Conservation (phyloP, 1,139 yeast genomes). For the Lodderomyces parapsilosis region DNA sequence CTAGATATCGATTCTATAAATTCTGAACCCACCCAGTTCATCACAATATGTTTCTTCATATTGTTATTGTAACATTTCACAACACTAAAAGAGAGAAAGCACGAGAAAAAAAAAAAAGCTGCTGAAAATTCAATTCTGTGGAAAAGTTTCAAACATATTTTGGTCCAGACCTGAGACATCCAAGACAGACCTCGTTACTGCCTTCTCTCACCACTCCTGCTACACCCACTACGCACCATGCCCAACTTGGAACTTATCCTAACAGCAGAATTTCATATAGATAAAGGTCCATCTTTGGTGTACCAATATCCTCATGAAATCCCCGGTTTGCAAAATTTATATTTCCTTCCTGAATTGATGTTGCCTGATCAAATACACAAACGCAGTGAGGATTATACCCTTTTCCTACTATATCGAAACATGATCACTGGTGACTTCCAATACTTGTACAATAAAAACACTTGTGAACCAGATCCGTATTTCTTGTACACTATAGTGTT, state of each 20-base stretch:
- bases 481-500: constrained; percentile 58
- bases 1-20: too few species aligned
- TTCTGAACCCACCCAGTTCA: too few species aligned
- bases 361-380: constrained; percentile 63
- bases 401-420: constrained; percentile 50
- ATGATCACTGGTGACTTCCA: constrained; percentile 40
- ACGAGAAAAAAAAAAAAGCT: too few species aligned
- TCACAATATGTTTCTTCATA: too few species aligned
- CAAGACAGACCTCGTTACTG: too few species aligned
- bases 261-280: constrained; percentile 60
- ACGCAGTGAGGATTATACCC: constrained; percentile 59
- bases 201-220: neutral
- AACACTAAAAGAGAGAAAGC: too few species aligned
- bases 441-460: constrained; percentile 30
- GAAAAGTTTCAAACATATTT: too few species aligned
- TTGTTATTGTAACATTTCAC: too few species aligned
- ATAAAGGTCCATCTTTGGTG: constrained; percentile 50
- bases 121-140: too few species aligned
- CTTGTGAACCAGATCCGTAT: constrained; percentile 44
- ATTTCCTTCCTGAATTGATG: constrained; percentile 56
- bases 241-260: constrained; percentile 44
- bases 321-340: constrained; percentile 42
- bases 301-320: constrained; percentile 49
- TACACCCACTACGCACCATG: constrained; percentile 10
- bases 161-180: too few species aligned